Base-by-base conservation (phyloP, 352 stramenopile genomes). In the Phytophthora syringae region DNA sequence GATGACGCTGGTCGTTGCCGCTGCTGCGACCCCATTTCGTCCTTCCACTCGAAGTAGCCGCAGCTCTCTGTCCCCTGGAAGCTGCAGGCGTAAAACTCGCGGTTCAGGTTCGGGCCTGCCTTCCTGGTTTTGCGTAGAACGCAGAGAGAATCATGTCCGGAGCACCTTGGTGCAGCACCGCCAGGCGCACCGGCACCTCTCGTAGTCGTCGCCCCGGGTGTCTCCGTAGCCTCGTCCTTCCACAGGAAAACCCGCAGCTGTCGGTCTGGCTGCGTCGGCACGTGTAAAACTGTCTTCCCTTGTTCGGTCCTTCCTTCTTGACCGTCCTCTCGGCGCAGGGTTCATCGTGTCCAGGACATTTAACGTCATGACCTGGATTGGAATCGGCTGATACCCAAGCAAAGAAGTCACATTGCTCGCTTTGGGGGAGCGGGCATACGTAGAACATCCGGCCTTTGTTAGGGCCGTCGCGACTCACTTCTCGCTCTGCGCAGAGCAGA, bases 381-480 rank as follows among this genome's bases (percentile, higher is more conserved):
- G 45, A 49, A n/a, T 94, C 80, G 28, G n/a, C n/a, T n/a, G 91
- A 86, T 5, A 84, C 82, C 94, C 94, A 98, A 67, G 92, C 74
- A 65, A 99, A 99, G 64, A 96, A 96, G 43, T 95, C 79, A 67
- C 93, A 98, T 60, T 97, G 83, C 32, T 97, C 87, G 12, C 81
- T 79, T 54, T 86, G 86, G 5, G 93, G 88, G 16, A 91, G 79
- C 0, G 82, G 77, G 57, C 95, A 99, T 2, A 77, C 77, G 76
- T 92, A 98, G 74, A 99, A 98, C 53, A 88, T 84, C 4, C 93
- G 81, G 3, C 94, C 95, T 60, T 95, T 98, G 79, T 99, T 99
- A 6, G 69, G 68, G 0, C 80, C 84, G 5, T 94, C 86, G 21
- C 82, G 73, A 30, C 52, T 72, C 7, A 92, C 84, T 54, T 83